Evolutionary conservation across 1,284 basidiomycete species (phyloP).

Genomic region (Earliella scabrosa): DNA sequence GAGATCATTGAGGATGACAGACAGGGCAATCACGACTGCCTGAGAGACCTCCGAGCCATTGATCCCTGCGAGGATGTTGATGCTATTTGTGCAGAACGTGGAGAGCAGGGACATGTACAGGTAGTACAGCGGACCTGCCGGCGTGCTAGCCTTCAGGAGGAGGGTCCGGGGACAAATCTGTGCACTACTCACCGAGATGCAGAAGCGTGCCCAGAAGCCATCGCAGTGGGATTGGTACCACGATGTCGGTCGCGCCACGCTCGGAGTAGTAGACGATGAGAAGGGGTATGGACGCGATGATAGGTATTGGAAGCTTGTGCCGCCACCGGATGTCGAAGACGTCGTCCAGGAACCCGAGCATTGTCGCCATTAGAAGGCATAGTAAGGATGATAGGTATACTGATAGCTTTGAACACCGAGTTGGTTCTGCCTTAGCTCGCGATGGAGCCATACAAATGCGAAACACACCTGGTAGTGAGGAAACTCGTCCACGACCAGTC

Average conservation of each 20-base stretch:
- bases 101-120: conserved; percentile 95
- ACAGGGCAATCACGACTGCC: conserved; percentile 90
- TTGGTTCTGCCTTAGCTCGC: no score
- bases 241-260: conserved; percentile 91
- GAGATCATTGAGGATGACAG: conserved; percentile 90
- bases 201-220: conserved; percentile 77
- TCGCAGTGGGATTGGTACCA: conserved; percentile 85
- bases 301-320: conserved; percentile 96
- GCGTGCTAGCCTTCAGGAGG: conserved; percentile 10
- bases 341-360: conserved; percentile 97
- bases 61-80: conserved; percentile 98
- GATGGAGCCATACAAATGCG: conserved; percentile 5
- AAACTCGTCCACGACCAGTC: conserved; percentile 72
- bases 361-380: conserved; percentile 88
- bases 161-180: not conserved
- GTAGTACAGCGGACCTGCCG: conserved; percentile 90
- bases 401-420: conserved; percentile 61
- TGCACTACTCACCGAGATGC: conserved; percentile 75
- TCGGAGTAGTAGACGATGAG: conserved; percentile 97
- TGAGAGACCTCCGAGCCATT: conserved; percentile 97
- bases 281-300: conserved; percentile 94
- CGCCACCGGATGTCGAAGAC: conserved; percentile 99
- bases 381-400: conserved; percentile 93
- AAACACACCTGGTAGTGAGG: conserved; percentile 83
- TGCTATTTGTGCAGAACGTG: conserved; percentile 97